phyloP scores from a whole-genome alignment of 495 filamentous ascomycete genomes.

The Aspergillus taichungensis region DNA sequence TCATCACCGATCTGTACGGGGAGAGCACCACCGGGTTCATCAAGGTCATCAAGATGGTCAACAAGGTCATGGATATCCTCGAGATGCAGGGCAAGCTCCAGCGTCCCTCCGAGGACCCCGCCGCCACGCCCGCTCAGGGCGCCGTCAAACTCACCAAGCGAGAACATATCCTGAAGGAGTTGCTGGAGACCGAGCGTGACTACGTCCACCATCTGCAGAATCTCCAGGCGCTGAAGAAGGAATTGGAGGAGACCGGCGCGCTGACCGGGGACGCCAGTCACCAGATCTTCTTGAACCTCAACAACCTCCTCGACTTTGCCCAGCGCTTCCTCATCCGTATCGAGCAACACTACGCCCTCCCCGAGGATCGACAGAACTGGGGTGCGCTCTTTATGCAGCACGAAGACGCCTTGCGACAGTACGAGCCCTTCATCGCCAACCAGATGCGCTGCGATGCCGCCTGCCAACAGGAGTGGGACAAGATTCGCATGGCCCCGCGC shows the following conservation, averaged over 20 bases:
- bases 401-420: slow-evolving; percentile 77
- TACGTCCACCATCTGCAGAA: slow-evolving; percentile 98
- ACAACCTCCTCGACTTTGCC: slow-evolving; percentile 89
- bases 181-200: slow-evolving; percentile 90
- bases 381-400: slow-evolving; percentile 72
- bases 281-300: slow-evolving; percentile 93
- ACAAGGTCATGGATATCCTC: slow-evolving; percentile 80
- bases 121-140: slow-evolving; percentile 34
- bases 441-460: slow-evolving; percentile 50
- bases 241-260: slow-evolving; percentile 75
- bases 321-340: slow-evolving; percentile 89
- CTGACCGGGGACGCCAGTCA: slow-evolving; percentile 87
- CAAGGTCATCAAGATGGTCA: slow-evolving; percentile 83
- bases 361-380: slow-evolving; percentile 78
- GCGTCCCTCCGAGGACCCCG: slow-evolving; percentile 37
- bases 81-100: slow-evolving; percentile 63
- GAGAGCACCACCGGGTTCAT: slow-evolving; percentile 96
- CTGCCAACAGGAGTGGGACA: slow-evolving; percentile 44
- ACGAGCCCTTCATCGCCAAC: slow-evolving; percentile 95
- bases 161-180: slow-evolving; percentile 79
- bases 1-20: slow-evolving; percentile 84
- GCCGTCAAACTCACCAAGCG: slow-evolving; percentile 60
- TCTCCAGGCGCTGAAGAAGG: slow-evolving; percentile 84
- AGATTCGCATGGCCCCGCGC: slow-evolving; percentile 46
- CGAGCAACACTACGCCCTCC: slow-evolving; percentile 83